Evolutionary conservation across 2,329 filamentous ascomycete genomes (phyloP).

Genomic region (Aspergillus calidoustus): DNA sequence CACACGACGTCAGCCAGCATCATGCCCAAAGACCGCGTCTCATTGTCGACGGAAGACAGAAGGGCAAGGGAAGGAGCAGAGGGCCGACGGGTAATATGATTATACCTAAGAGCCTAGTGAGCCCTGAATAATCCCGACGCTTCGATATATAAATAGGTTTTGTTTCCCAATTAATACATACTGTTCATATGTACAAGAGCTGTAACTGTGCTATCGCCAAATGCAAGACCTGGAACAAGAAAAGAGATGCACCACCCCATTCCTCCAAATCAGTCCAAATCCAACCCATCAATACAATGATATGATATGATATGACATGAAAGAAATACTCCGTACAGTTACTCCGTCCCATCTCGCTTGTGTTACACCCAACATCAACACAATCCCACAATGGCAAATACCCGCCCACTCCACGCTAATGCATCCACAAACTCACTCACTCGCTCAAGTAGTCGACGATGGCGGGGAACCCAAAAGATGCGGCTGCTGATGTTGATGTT

Average conservation of each 20-base stretch:
- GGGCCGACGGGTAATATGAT: too few relatives aligned
- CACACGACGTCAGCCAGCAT: too few relatives aligned
- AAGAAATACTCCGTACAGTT: neutral
- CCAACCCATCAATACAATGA: neutral
- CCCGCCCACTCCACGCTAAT: neutral
- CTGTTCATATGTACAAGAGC: neutral
- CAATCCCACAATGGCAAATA: neutral
- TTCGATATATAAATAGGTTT: neutral
- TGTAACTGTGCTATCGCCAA: neutral
- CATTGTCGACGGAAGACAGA: too few relatives aligned
- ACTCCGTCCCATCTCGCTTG: neutral
- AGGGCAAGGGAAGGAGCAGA: too few relatives aligned
- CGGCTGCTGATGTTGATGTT: constrained; percentile 13
- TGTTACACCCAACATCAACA: neutral
- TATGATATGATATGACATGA: neutral
- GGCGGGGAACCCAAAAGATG: constrained; percentile 30
- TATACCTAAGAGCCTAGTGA: too few relatives aligned
- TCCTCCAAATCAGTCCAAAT: neutral
- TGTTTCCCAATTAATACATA: neutral
- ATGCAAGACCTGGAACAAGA: neutral
- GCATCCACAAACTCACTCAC: neutral
- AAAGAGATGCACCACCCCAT: neutral
- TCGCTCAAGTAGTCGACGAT: constrained; percentile 16
- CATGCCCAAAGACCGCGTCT: too few relatives aligned
- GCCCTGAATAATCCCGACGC: neutral